Evolutionary conservation across 78 protist species (phyloP).

Genomic region (Monosiga brevicollis): DNA sequence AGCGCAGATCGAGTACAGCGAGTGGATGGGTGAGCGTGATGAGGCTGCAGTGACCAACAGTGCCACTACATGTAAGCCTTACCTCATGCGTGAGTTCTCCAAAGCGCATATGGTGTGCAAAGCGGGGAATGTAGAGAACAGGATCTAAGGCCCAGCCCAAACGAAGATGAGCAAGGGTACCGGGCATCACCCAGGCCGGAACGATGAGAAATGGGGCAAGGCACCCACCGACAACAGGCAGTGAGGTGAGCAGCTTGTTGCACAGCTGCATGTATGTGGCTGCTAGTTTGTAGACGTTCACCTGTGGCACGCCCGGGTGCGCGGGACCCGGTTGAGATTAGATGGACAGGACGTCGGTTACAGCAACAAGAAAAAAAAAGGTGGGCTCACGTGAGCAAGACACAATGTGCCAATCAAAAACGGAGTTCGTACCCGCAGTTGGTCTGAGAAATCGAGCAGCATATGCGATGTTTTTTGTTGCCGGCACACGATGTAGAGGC

Average conservation of each 20-base stretch:
- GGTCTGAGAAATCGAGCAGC: constrained; percentile 80
- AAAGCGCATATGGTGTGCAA: constrained; percentile 73
- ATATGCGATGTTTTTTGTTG: constrained; percentile 57
- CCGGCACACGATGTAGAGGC: constrained; percentile 80
- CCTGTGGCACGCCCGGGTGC: too few relatives aligned
- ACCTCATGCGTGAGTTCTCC: constrained; percentile 43
- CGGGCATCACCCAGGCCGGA: not conserved
- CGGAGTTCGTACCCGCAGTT: constrained; percentile 9
- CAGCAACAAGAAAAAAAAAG: too few relatives aligned
- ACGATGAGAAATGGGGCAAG: not conserved
- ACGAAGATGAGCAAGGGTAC: too few relatives aligned
- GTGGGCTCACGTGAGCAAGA: too few relatives aligned
- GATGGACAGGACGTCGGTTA: too few relatives aligned
- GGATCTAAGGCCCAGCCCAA: too few relatives aligned
- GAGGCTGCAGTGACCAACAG: too few relatives aligned
- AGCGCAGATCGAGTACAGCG: too few relatives aligned
- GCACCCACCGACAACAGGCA: constrained; percentile 33
- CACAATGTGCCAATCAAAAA: too few relatives aligned
- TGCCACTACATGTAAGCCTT: too few relatives aligned
- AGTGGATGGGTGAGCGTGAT: too few relatives aligned
- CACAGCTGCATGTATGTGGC: constrained; percentile 47
- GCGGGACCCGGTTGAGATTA: too few relatives aligned
- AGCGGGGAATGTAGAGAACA: constrained; percentile 74
- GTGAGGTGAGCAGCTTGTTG: constrained; percentile 11
- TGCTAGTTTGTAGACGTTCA: constrained; percentile 68